phyloP scores from a whole-genome alignment of 2,329 filamentous ascomycete genomes.

The Chalaropsis ovoidea region DNA sequence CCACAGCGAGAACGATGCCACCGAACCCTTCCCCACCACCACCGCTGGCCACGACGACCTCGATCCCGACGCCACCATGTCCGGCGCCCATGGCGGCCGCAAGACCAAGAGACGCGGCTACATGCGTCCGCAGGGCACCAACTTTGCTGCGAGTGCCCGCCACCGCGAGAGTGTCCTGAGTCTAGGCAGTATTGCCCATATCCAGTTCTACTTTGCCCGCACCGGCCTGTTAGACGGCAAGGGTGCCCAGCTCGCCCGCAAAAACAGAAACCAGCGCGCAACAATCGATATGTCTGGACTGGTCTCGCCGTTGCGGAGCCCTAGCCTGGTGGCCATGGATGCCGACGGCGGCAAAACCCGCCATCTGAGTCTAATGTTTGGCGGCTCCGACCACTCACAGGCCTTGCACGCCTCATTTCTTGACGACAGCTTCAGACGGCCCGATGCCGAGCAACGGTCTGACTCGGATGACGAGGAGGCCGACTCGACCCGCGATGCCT shows the following conservation, averaged over 20 bases:
- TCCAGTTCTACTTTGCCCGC: slow-evolving; percentile 96
- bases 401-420: slow-evolving; percentile 33
- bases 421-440: not conserved
- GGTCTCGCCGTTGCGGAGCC: slow-evolving; percentile 30
- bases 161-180: slow-evolving; percentile 93
- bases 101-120: slow-evolving; percentile 56
- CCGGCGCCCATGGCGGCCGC: slow-evolving; percentile 6
- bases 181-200: slow-evolving; percentile 87
- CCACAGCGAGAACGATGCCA: slow-evolving; percentile 6
- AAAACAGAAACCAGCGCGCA: slow-evolving; percentile 50
- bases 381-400: slow-evolving; percentile 36
- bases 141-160: slow-evolving; percentile 82
- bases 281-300: slow-evolving; percentile 50
- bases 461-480: slow-evolving; percentile 29
- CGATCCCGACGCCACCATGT: slow-evolving; percentile 9
- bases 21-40: slow-evolving; percentile 32
- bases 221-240: slow-evolving; percentile 91
- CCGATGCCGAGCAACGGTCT: not conserved
- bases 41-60: slow-evolving; percentile 41
- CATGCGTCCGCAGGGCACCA: slow-evolving; percentile 74
- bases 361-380: slow-evolving; percentile 25
- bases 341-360: slow-evolving; percentile 41
- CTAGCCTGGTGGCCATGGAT: slow-evolving; percentile 33
- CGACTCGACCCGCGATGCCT: slow-evolving; percentile 12
- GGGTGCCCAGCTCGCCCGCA: slow-evolving; percentile 71